phyloP scores from a whole-genome alignment of 257 asterid species.

The Leonotis leonurus region DNA sequence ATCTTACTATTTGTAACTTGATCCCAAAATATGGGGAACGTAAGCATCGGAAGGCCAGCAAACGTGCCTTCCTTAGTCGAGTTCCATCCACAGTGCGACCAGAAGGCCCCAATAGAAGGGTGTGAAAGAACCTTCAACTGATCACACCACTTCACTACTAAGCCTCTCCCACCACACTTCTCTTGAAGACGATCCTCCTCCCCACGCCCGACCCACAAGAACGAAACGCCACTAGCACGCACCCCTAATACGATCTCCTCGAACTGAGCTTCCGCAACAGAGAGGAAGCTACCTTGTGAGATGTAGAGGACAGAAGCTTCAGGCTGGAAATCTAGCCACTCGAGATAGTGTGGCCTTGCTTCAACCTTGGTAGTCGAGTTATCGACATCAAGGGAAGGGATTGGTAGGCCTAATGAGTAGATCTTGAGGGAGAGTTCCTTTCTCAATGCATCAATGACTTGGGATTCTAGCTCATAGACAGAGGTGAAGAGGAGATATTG shows the following conservation, averaged over 20 bases:
- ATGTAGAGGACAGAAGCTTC: slow-evolving; percentile 41
- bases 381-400: slow-evolving; percentile 15
- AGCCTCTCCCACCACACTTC: slow-evolving; percentile 23
- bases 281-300: slow-evolving; percentile 57
- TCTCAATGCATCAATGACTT: slow-evolving; percentile 25
- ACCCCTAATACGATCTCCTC: slow-evolving; percentile 42
- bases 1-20: slow-evolving; percentile 41
- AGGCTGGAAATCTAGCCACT: slow-evolving; percentile 54
- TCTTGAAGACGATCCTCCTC: slow-evolving; percentile 9
- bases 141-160: slow-evolving; percentile 56
- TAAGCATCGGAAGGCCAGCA: slow-evolving; percentile 42
- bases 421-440: slow-evolving; percentile 22
- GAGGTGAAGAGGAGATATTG: slow-evolving; percentile 38
- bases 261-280: slow-evolving; percentile 34
- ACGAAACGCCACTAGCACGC: slow-evolving; percentile 30
- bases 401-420: slow-evolving; percentile 36
- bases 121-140: slow-evolving; percentile 49
- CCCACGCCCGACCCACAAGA: slow-evolving; percentile 43
- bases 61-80: slow-evolving; percentile 46
- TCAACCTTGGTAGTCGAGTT: background rate
- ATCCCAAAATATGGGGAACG: slow-evolving; percentile 45
- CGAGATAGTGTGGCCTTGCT: slow-evolving; percentile 15
- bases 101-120: slow-evolving; percentile 46
- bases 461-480: slow-evolving; percentile 39
- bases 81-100: slow-evolving; percentile 71